phyloP scores from a whole-genome alignment of 768 basidiomycete genomes.

The Tubosaeta brunneosetosa region DNA sequence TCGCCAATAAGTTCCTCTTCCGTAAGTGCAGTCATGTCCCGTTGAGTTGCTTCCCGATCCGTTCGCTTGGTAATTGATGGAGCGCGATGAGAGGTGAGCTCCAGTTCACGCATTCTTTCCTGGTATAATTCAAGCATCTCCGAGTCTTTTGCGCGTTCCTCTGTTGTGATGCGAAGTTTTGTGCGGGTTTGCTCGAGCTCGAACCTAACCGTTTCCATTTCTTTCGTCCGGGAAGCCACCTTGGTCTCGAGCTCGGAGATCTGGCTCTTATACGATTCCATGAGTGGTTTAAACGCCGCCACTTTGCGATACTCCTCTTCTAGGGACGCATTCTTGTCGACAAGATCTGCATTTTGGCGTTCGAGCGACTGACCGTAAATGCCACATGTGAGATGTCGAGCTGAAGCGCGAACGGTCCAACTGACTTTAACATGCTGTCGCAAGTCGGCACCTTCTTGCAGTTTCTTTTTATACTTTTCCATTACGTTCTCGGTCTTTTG shows the following conservation, averaged over 20 bases:
- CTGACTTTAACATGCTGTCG: conserved; percentile 82
- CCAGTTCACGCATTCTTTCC: conserved; percentile 85
- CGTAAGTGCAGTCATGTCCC: conserved; percentile 30
- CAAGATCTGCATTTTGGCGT: conserved; percentile 86
- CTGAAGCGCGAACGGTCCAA: conserved; percentile 28
- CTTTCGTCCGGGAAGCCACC: conserved; percentile 57
- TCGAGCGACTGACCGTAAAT: conserved; percentile 61
- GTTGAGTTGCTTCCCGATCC: conserved; percentile 13
- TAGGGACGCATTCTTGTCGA: conserved; percentile 87
- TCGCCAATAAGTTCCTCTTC: conserved; percentile 47
- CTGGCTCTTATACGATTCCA: conserved; percentile 90
- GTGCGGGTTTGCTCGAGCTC: conserved; percentile 73
- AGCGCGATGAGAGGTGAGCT: conserved; percentile 57
- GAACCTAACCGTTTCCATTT: conserved; percentile 67
- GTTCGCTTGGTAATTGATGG: conserved; percentile 28
- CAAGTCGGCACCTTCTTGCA: conserved; percentile 89
- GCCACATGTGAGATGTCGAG: background rate
- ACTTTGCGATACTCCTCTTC: conserved; percentile 91
- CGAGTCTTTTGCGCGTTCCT: conserved; percentile 71
- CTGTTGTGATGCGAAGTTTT: conserved; percentile 60
- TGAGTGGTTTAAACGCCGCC: conserved; percentile 77
- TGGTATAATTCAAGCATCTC: conserved; percentile 88
- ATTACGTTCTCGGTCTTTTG: conserved; percentile 96
- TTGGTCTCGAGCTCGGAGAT: conserved; percentile 78
- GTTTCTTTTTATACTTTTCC: conserved; percentile 98